phyloP scores from a whole-genome alignment of 805 yeast species.

The Ogataea naganishii region DNA sequence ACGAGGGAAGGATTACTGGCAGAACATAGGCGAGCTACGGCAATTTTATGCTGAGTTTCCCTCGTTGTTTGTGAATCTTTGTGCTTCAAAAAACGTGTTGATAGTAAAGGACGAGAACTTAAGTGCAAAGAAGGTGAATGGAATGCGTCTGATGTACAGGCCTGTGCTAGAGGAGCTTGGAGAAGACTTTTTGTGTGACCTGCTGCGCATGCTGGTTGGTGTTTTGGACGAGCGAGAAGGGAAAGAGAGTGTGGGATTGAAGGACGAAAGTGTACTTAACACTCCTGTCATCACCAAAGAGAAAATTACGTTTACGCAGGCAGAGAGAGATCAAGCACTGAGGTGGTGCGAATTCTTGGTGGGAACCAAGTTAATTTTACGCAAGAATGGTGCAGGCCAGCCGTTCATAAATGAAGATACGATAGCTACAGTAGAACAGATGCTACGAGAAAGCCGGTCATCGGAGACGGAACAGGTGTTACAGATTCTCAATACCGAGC shows the following conservation, averaged over 20 bases:
- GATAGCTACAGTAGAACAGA: constrained; percentile 4
- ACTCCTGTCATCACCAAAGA: constrained; percentile 2
- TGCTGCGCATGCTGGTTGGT: constrained; percentile 10
- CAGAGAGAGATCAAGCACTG: constrained; percentile 8
- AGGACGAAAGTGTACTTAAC: not conserved
- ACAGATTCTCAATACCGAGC: constrained; percentile 3
- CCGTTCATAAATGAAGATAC: constrained; percentile 10
- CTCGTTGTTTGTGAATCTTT: constrained; percentile 15
- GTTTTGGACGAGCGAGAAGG: constrained; percentile 5
- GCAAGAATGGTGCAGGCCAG: constrained; percentile 12
- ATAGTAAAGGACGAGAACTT: constrained; percentile 14
- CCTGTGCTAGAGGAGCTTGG: constrained; percentile 17
- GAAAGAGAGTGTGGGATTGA: constrained; percentile 1
- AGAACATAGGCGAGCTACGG: constrained; percentile 20
- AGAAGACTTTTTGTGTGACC: constrained; percentile 6
- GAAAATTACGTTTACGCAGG: constrained; percentile 3
- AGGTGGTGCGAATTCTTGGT: constrained; percentile 19
- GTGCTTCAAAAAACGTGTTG: constrained; percentile 25
- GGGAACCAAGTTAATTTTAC: constrained; percentile 8
- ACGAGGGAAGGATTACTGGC: constrained; percentile 35
- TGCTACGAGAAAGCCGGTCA: constrained; percentile 6
- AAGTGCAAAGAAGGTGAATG: constrained; percentile 17
- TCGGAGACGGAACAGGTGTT: constrained; percentile 2
- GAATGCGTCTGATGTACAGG: constrained; percentile 21
- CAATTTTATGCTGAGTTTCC: constrained; percentile 8